Base-by-base conservation (phyloP, 345 rosid species). In the Citrus maxima region DNA sequence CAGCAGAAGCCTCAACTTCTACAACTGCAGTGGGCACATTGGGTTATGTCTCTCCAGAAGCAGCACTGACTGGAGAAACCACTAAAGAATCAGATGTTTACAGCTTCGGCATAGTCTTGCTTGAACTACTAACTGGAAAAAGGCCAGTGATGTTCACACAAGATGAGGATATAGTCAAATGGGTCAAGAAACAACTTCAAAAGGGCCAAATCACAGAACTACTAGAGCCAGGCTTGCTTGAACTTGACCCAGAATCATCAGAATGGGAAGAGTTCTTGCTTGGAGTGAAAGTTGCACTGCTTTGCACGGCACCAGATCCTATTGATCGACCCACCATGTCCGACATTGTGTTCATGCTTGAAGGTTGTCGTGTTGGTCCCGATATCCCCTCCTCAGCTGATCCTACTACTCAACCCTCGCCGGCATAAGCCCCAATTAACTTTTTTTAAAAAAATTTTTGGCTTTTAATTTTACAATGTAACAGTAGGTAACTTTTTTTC, bases 241-340 rank as follows among this genome's bases (percentile, higher is more conserved):
- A 96, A 77, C 90, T 93, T 0, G 99, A 96, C 80, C 97, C 98
- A 0, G 99, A 96, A 77, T 91, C 98, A 55, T 94, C 99, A 0
- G 99, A 96, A 80, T 96, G 99, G 99, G 99, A 94, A 86, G 99
- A 96, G 84, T 94, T 96, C 77, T 80, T 96, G 67, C 88, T 96
- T 16, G 98, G 99, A 28, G 88, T 96, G 14, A 96, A 96, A 91
- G 99, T 96, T 0, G 99, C 97, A 62, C 86, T 96, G 16, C 91
- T 96, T 2, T 96, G 98, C 86, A 89, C 99, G 1, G 96, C 98
- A 22, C 88, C 92, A 0, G 97, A 94, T 81, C 98, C 97, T 21
- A 88, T 88, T 7, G 98, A 93, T 80, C 86, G 99, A 77, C 99
- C 99, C 54, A 78, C 90, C 67, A 90, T 94, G 93, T 77, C 94